phyloP scores from a whole-genome alignment of 208 protist species.

The Leishmania braziliensis region DNA sequence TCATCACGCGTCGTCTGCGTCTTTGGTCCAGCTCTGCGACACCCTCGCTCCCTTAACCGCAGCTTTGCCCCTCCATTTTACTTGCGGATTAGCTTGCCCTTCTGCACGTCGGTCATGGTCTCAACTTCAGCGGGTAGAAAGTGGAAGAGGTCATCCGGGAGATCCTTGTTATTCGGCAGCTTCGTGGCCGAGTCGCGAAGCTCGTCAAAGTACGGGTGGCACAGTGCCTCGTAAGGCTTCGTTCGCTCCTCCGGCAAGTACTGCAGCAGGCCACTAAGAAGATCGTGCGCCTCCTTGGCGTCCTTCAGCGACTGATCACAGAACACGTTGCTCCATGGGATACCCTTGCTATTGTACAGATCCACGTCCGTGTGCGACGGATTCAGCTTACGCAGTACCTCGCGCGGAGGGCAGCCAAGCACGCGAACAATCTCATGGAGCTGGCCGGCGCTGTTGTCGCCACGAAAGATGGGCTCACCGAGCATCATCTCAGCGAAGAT shows the following conservation, averaged over 20 bases:
- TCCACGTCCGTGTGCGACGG: constrained; percentile 48
- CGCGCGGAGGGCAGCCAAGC: constrained; percentile 93
- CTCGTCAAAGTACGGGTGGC: constrained; percentile 99
- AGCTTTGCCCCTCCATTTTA: background rate
- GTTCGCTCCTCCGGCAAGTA: constrained; percentile 94
- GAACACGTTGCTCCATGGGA: constrained; percentile 71
- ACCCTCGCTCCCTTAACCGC: too few species aligned
- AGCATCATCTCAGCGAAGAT: constrained; percentile 99
- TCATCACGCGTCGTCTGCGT: background rate
- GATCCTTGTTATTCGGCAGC: constrained; percentile 67
- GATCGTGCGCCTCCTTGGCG: constrained; percentile 88
- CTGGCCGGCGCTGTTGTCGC: constrained; percentile 98
- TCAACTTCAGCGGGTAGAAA: constrained; percentile 73
- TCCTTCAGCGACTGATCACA: constrained; percentile 37
- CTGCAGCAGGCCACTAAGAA: constrained; percentile 93
- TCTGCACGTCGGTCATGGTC: constrained; percentile 66
- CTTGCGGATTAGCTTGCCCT: constrained; percentile 47
- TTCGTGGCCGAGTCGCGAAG: constrained; percentile 81
- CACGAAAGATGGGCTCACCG: constrained; percentile 99
- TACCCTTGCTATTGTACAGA: constrained; percentile 53
- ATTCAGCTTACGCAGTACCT: constrained; percentile 77
- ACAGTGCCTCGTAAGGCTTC: constrained; percentile 88
- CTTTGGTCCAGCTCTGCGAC: background rate
- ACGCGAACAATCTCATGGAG: constrained; percentile 97
- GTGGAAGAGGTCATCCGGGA: constrained; percentile 69